Evolutionary conservation across 192 early-diverging fungal genomes (phyloP), one percentile per base, ranked within the genome.

Genomic region (Linnemannia schmuckeri): DNA sequence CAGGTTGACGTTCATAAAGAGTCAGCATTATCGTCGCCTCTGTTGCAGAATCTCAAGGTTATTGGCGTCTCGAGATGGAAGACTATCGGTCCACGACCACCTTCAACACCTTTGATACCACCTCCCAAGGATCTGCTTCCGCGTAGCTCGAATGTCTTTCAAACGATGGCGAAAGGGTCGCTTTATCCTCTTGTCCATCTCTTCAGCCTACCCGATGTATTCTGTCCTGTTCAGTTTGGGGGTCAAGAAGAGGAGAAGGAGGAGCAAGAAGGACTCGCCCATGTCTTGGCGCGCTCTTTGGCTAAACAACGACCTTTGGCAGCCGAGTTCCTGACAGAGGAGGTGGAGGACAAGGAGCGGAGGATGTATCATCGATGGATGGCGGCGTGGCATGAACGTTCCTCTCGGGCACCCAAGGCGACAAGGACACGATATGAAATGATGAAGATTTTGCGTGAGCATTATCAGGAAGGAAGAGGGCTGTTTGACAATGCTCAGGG

Each of bases 301-400:
- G 41, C 70, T 0, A 12, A 40, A 3, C 41, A 70, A 17, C 54
- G 30, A 63, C 42, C 72, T 27, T 18, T 6, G 6, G 82, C 72
- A 2, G 76, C 57, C 13, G 72, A 83, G 57, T 78, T 78, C 54
- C 18, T 83, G 76, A 74, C 72, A 35, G 42, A 54, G 22, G 15
- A 55, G 13, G 24, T 70, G n/a, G 24, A 37, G 20, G 73, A 55
- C 17, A 79, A 85, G 47, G 82, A 85, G 54, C 57, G 33, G 13
- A 52, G 52, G 37, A 49, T 85, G 33, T 85, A 85, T 55, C 82
- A 85, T 46, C 82, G 82, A n/a, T 85, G 82, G 82, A 79, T 85
- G 77, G 63, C 63, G 49, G 72, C 77, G 12, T 85, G 82, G 82
- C 82, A 85, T 63, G 82, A 66, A 30, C 74, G 72, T 3, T 83